These are phyloP conservation scores for Candida broadrunensis DNA, from an alignment of 805 yeast genomes.

Conservation along the genomic window DNA sequence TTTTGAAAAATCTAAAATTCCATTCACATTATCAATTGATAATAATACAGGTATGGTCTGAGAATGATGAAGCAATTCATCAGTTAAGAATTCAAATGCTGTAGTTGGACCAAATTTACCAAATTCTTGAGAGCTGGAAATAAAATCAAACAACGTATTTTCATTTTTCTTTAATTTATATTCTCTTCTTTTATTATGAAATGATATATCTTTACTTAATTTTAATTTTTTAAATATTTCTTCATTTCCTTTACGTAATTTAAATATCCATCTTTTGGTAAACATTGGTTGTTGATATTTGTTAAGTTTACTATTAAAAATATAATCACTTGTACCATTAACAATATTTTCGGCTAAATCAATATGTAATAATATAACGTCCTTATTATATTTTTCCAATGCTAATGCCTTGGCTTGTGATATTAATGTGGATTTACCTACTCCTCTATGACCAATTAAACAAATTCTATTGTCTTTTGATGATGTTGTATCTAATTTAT, in stretches of 20 bases:
- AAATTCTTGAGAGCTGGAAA: slow-evolving; percentile 36
- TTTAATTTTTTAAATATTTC: slow-evolving; percentile 30
- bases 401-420: slow-evolving; percentile 68
- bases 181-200: slow-evolving; percentile 29
- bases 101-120: slow-evolving; percentile 36
- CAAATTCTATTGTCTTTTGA: slow-evolving; percentile 47
- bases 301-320: slow-evolving; percentile 45
- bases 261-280: slow-evolving; percentile 56
- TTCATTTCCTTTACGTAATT: slow-evolving; percentile 36
- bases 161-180: slow-evolving; percentile 29
- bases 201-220: slow-evolving; percentile 32
- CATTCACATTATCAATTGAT: slow-evolving; percentile 73
- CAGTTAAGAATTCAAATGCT: slow-evolving; percentile 52
- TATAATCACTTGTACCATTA: slow-evolving; percentile 74
- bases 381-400: slow-evolving; percentile 21
- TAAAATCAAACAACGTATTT: slow-evolving; percentile 44
- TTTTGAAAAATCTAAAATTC: slow-evolving; percentile 49
- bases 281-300: slow-evolving; percentile 78
- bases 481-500: slow-evolving; percentile 25
- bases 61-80: slow-evolving; percentile 52
- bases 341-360: slow-evolving; percentile 58
- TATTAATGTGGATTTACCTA: slow-evolving; percentile 73
- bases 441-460: slow-evolving; percentile 69
- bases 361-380: slow-evolving; percentile 57
- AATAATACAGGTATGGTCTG: slow-evolving; percentile 54